Conservation (phyloP, 768 basidiomycete genomes). For the Dictyophora rubrovolvata region DNA sequence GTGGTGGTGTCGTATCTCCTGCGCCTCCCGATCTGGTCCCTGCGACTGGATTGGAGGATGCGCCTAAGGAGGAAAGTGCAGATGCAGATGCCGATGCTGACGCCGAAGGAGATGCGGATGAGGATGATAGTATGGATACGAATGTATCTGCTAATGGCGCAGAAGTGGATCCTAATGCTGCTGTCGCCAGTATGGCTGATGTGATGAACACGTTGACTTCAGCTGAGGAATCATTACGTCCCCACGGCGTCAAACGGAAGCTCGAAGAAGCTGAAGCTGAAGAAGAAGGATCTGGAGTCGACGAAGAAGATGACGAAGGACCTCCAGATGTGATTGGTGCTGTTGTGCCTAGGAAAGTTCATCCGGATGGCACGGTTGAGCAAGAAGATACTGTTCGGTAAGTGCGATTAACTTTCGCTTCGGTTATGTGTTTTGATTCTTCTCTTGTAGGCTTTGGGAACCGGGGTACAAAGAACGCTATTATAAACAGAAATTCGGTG, state of each 20-base stretch:
- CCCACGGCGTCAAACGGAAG: not conserved
- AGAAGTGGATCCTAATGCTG: slow-evolving; percentile 13
- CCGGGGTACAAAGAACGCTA: slow-evolving; percentile 94
- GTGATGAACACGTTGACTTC: slow-evolving; percentile 22
- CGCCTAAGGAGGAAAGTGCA: not conserved
- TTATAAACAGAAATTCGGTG: slow-evolving; percentile 85
- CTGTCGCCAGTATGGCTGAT: slow-evolving; percentile 28
- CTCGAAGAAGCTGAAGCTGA: slow-evolving; percentile 10
- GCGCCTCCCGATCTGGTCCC: slow-evolving; percentile 2
- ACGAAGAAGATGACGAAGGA: slow-evolving; percentile 26
- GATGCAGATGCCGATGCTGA: slow-evolving; percentile 11
- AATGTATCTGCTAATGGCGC: slow-evolving; percentile 6
- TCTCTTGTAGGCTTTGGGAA: slow-evolving; percentile 70
- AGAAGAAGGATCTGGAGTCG: slow-evolving; percentile 32
- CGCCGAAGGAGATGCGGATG: slow-evolving; percentile 13
- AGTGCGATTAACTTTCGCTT: slow-evolving; percentile 20
- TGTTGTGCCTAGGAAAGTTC: slow-evolving; percentile 57
- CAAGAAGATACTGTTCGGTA: slow-evolving; percentile 91
- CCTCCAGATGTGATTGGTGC: slow-evolving; percentile 21
- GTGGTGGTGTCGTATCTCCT: not conserved
- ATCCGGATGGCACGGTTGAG: slow-evolving; percentile 86
- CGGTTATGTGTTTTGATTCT: slow-evolving; percentile 9
- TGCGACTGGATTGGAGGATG: slow-evolving; percentile 8
- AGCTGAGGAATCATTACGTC: not conserved
- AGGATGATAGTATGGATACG: slow-evolving; percentile 3